Evolutionary conservation across 352 stramenopile species (phyloP).

Genomic region (Phytophthora meadii): DNA sequence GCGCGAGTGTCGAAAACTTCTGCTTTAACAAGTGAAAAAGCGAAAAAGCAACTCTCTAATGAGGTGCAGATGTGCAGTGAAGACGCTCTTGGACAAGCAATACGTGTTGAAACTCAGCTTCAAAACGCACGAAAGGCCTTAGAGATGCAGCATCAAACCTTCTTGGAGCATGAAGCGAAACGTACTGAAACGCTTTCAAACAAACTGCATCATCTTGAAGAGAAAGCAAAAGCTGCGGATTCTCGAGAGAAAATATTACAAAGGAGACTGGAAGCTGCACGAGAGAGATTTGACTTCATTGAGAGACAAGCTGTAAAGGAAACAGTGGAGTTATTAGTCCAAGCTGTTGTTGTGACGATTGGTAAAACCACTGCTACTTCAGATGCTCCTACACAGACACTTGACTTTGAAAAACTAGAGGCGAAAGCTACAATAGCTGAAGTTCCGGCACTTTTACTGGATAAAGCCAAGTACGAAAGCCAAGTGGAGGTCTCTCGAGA

Average conservation of each 20-base stretch:
- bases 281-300: constrained; percentile 39
- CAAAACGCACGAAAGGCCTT: constrained; percentile 16
- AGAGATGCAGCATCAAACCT: constrained; percentile 21
- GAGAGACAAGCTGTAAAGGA: constrained; percentile 51
- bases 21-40: constrained; percentile 2
- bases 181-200: constrained; percentile 22
- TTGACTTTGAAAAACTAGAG: constrained; percentile 1
- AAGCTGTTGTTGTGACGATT: constrained; percentile 45
- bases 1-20: constrained; percentile 19
- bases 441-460: constrained; percentile 8
- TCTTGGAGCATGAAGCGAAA: constrained; percentile 21
- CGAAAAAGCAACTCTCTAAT: constrained; percentile 33
- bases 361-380: constrained; percentile 14
- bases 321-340: constrained; percentile 49
- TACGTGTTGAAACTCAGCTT: constrained; percentile 24
- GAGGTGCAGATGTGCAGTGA: constrained; percentile 54
- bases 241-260: constrained; percentile 46
- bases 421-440: not conserved
- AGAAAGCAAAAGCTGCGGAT: constrained; percentile 29
- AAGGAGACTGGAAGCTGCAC: constrained; percentile 31
- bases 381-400: constrained; percentile 19
- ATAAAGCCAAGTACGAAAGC: constrained; percentile 53
- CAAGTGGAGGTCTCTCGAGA: constrained; percentile 53
- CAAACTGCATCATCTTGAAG: constrained; percentile 46
- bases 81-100: constrained; percentile 38